These are phyloP conservation scores for Colletotrichum eremochloae DNA, from an alignment of 2,329 filamentous ascomycete species.

Conservation along the genomic window DNA sequence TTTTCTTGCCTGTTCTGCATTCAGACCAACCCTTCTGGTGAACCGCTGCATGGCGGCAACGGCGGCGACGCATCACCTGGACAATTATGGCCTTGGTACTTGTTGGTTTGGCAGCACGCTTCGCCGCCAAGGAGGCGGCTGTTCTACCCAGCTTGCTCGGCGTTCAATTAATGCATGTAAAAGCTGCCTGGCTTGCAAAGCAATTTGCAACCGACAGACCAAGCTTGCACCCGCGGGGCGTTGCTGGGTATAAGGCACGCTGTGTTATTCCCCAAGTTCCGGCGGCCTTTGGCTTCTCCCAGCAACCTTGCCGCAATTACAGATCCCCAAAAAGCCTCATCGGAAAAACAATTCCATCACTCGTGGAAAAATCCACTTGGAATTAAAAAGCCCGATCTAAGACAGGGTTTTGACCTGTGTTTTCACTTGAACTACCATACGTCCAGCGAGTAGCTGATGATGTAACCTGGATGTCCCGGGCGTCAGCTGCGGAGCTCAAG, in stretches of 20 bases:
- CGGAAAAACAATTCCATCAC: background rate
- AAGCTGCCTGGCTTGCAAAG: background rate
- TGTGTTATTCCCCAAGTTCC: background rate
- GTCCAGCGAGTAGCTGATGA: background rate
- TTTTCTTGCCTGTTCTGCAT: background rate
- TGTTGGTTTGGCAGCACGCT: background rate
- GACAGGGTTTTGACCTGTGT: background rate
- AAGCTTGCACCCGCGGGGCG: background rate
- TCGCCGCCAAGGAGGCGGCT: background rate
- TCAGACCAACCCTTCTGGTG: background rate
- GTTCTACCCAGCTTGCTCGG: background rate
- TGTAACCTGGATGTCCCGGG: background rate
- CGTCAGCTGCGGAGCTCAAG: background rate
- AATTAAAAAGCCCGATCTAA: background rate
- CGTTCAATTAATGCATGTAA: no score
- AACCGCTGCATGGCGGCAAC: no score
- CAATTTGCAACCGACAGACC: background rate
- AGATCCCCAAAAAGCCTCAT: background rate
- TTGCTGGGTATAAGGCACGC: background rate
- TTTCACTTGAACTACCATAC: no score
- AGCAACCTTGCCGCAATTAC: background rate
- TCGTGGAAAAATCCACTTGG: no score
- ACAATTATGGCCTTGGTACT: background rate
- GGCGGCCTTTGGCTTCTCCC: background rate
- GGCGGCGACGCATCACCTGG: background rate